Evolutionary conservation across 2,329 filamentous ascomycete species (phyloP).

Genomic region (Talaromyces sp.): DNA sequence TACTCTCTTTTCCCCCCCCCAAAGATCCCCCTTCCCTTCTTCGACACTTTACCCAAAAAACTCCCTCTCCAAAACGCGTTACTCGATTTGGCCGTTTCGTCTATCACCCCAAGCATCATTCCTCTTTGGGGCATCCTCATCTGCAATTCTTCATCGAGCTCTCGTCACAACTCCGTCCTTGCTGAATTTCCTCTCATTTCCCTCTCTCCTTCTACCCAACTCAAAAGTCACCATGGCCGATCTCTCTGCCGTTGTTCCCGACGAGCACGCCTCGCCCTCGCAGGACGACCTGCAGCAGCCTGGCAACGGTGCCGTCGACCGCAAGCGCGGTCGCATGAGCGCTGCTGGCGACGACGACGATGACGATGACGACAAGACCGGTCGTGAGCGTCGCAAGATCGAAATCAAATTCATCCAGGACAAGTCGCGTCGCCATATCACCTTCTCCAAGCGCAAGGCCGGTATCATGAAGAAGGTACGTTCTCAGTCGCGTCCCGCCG

Average conservation of each 20-base stretch:
- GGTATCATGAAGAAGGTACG: slow-evolving; percentile 99
- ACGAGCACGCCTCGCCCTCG: slow-evolving; percentile 67
- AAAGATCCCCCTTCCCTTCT: slow-evolving; percentile 14
- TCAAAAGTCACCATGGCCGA: slow-evolving; percentile 58
- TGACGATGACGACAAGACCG: slow-evolving; percentile 95
- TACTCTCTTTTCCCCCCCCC: slow-evolving; percentile 21
- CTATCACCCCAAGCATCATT: slow-evolving; percentile 37
- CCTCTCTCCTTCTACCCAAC: slow-evolving; percentile 10
- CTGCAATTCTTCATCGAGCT: slow-evolving; percentile 12
- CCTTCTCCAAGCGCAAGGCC: slow-evolving; percentile 98
- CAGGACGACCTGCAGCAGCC: slow-evolving; percentile 61
- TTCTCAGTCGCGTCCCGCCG: slow-evolving; percentile 31
- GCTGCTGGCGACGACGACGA: slow-evolving; percentile 86
- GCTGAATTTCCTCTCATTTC: slow-evolving; percentile 6
- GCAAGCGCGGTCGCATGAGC: slow-evolving; percentile 77
- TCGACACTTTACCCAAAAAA: slow-evolving; percentile 36
- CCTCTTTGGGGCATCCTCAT: slow-evolving; percentile 38
- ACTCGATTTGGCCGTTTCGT: slow-evolving; percentile 41
- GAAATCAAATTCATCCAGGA: slow-evolving; percentile 99
- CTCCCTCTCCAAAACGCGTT: slow-evolving; percentile 38
- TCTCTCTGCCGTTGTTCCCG: slow-evolving; percentile 67
- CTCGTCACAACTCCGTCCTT: slow-evolving; percentile 3
- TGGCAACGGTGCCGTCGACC: slow-evolving; percentile 63
- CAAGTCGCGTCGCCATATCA: slow-evolving; percentile 98
- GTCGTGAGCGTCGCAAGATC: slow-evolving; percentile 97